These are phyloP conservation scores for Leersia perrieri DNA, from an alignment of 176 grass and related monocot genomes.

Conservation along the genomic window DNA sequence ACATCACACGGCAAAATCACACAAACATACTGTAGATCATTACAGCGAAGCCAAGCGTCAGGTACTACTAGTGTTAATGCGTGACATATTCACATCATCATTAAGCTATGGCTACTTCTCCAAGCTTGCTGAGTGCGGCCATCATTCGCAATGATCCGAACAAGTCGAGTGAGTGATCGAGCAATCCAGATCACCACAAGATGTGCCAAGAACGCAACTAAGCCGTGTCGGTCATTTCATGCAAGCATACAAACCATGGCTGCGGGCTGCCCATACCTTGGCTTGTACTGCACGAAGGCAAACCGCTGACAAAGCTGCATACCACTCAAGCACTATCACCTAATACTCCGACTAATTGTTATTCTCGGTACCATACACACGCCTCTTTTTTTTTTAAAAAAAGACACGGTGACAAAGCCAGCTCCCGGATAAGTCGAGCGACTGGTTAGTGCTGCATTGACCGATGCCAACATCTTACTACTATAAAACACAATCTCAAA, in stretches of 20 bases:
- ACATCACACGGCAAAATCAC: background rate
- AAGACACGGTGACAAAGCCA: too few species aligned
- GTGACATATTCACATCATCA: background rate
- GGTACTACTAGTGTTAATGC: background rate
- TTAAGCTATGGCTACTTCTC: background rate
- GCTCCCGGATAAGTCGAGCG: too few species aligned
- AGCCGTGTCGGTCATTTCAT: background rate
- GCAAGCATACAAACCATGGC: too few species aligned
- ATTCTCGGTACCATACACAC: too few species aligned
- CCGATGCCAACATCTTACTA: too few species aligned
- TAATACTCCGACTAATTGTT: background rate
- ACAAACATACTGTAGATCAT: background rate
- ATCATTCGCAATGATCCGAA: slow-evolving; percentile 22
- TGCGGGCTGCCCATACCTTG: background rate
- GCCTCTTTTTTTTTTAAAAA: too few species aligned
- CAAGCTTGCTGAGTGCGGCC: background rate
- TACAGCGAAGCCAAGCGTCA: background rate
- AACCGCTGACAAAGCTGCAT: background rate
- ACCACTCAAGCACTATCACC: background rate
- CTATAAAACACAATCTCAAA: too few species aligned
- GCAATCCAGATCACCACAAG: background rate
- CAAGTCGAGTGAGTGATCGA: background rate
- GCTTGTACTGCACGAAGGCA: slow-evolving; percentile 23
- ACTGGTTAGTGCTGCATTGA: too few species aligned
- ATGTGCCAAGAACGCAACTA: background rate